Evolutionary conservation across 495 filamentous ascomycete species (phyloP).

Genomic region (Neurospora africana): DNA sequence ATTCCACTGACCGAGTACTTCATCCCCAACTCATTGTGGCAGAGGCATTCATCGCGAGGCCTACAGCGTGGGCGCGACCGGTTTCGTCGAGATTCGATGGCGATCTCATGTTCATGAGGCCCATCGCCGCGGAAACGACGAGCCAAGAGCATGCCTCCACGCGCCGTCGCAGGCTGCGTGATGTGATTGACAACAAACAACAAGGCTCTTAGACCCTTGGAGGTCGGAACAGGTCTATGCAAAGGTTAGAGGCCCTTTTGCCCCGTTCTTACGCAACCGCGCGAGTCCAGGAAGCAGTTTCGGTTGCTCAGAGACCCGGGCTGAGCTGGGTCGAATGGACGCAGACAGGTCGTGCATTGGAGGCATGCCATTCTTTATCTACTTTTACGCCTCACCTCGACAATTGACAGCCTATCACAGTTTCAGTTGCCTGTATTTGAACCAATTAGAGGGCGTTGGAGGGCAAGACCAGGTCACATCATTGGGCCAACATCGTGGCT

Average conservation of each 20-base stretch:
- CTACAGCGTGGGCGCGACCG: background rate
- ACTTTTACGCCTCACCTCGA: background rate
- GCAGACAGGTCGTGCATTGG: background rate
- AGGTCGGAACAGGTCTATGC: background rate
- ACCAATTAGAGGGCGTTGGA: background rate
- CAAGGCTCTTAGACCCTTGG: background rate
- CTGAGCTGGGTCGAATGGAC: background rate
- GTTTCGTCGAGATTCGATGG: background rate
- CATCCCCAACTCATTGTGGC: background rate
- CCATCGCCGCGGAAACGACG: background rate
- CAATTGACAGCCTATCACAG: background rate
- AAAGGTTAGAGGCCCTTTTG: background rate
- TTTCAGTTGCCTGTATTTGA: background rate
- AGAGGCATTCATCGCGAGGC: background rate
- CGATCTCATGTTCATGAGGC: background rate
- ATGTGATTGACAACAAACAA: background rate
- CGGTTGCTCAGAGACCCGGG: background rate
- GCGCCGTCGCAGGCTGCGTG: background rate
- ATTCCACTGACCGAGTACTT: background rate
- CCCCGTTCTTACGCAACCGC: background rate
- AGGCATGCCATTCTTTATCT: background rate
- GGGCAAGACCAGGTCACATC: background rate
- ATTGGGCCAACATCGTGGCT: background rate
- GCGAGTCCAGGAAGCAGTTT: background rate
- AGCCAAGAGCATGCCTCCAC: background rate